Evolutionary conservation across 352 stramenopile genomes (phyloP).

Genomic region (Phytophthora citricola): DNA sequence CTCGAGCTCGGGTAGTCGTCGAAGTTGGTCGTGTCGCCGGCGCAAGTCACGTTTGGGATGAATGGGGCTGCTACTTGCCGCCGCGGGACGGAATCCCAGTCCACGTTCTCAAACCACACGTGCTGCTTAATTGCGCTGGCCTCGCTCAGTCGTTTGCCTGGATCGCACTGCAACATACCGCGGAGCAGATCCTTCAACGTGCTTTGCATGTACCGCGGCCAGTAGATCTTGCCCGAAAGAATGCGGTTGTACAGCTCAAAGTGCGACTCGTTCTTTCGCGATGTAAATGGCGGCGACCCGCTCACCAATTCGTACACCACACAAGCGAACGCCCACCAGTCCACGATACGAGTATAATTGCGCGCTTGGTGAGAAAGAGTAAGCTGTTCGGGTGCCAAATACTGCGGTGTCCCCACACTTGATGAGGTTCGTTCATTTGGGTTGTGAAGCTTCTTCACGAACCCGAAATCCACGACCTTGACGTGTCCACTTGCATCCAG

Average conservation of each 20-base stretch:
- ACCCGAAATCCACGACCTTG: conserved; percentile 77
- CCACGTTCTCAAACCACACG: conserved; percentile 68
- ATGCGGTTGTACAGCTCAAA: conserved; percentile 91
- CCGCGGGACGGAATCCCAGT: conserved; percentile 63
- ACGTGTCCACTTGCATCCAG: conserved; percentile 74
- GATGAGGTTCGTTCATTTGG: conserved; percentile 56
- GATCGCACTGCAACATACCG: conserved; percentile 69
- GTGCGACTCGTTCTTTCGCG: conserved; percentile 82
- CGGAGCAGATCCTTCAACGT: conserved; percentile 68
- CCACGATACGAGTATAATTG: conserved; percentile 78
- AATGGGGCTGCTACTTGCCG: conserved; percentile 58
- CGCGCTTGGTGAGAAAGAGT: conserved; percentile 56
- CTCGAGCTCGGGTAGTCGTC: conserved; percentile 68
- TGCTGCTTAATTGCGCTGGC: conserved; percentile 59
- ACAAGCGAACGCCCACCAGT: conserved; percentile 88
- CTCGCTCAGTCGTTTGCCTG: conserved; percentile 57
- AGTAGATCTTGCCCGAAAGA: conserved; percentile 63
- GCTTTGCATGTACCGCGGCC: conserved; percentile 49
- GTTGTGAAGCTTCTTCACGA: conserved; percentile 51
- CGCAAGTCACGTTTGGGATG: conserved; percentile 39
- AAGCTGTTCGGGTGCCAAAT: conserved; percentile 80
- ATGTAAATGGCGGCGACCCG: conserved; percentile 78
- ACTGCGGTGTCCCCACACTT: conserved; percentile 71
- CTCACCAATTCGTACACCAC: conserved; percentile 85
- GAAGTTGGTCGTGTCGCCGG: conserved; percentile 70